These are phyloP conservation scores for Grammothele lineata DNA, from an alignment of 768 basidiomycete genomes.

Conservation along the genomic window DNA sequence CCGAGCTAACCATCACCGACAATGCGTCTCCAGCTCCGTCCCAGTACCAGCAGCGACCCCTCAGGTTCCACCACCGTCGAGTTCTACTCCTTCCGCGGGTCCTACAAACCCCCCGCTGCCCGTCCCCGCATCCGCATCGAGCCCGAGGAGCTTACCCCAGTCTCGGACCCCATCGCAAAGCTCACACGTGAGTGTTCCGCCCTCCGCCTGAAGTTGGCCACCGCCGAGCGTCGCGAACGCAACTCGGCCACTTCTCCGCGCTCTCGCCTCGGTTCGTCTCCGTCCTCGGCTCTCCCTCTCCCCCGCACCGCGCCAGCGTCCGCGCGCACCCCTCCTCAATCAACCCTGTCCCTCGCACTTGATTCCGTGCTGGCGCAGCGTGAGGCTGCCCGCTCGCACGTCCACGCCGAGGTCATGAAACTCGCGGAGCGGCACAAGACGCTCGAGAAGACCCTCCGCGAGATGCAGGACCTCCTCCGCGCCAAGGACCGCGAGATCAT, in stretches of 20 bases:
- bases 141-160: constrained; percentile 29
- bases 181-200: constrained; percentile 39
- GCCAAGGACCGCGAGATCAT: constrained; percentile 59
- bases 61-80: constrained; percentile 43
- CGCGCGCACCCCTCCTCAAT: constrained; percentile 18
- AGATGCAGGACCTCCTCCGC: constrained; percentile 57
- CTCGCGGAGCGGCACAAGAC: constrained; percentile 59
- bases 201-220: constrained; percentile 39
- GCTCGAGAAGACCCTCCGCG: constrained; percentile 60
- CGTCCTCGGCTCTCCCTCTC: neutral
- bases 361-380: constrained; percentile 8
- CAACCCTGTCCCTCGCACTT: neutral
- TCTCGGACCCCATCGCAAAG: constrained; percentile 36
- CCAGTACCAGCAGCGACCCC: neutral
- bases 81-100: constrained; percentile 47
- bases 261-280: too few species aligned
- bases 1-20: neutral
- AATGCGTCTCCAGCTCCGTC: constrained; percentile 31
- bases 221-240: constrained; percentile 34
- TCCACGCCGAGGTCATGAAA: constrained; percentile 33
- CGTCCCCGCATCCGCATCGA: constrained; percentile 19
- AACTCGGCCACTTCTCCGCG: too few species aligned
- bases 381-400: constrained; percentile 10
- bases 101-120: constrained; percentile 23
- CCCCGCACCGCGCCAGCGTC: constrained; percentile 16